Evolutionary conservation across 2,329 filamentous ascomycete genomes (phyloP), one percentile per base, ranked within the genome.

Genomic region (Epichloe gansuensis): DNA sequence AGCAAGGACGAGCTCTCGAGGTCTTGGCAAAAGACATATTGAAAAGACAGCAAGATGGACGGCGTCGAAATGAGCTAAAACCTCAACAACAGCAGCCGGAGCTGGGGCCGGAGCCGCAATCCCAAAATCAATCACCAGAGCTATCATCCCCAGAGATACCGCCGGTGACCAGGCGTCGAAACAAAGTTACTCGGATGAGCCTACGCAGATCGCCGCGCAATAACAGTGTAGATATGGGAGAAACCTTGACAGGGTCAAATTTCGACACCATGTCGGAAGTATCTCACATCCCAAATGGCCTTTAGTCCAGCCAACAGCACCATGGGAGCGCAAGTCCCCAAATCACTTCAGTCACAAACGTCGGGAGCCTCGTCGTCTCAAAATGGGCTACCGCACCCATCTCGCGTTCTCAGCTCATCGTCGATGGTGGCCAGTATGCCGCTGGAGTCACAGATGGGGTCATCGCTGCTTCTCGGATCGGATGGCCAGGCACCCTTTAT

Each of bases 21-120:
- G 74, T 86, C 0, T 69, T 93, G 3, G 85, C 85, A 50, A 77
- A 82, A 50, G 87, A 91, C 66, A 84, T 88, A 17, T 83, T 88
- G 76, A 91, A 91, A 68, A 76, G 88, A 47, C 74, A 86, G 51
- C 78, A 84, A 38, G 84, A 88, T 60, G 83, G 87, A 57, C 77
- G 80, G 54, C 73, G 72, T 1, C 80, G 78, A 58, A 73, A 75
- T 52, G 72, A 81, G 60, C 69, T 74, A 7, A 59, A 48, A 9
- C 53, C 47, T 37, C 42, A 21, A 13, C 46, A 41, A 13, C 23
- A 48, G 46, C 46, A 11, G 46, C 37, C 11, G 44, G 15, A 17
- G 8, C 44, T 28, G 46, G 21, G 23, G 13, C 15, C 15, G 6
- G 38, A 52, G 9, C 31, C 41, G 11, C 51, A 39, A 21, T 17